A percentile compares a stretch with the other conserved stretches of the same genome.
Conservation (phyloP, 2,329 filamentous ascomycete species). For the Herpotrichia juniperi region DNA sequence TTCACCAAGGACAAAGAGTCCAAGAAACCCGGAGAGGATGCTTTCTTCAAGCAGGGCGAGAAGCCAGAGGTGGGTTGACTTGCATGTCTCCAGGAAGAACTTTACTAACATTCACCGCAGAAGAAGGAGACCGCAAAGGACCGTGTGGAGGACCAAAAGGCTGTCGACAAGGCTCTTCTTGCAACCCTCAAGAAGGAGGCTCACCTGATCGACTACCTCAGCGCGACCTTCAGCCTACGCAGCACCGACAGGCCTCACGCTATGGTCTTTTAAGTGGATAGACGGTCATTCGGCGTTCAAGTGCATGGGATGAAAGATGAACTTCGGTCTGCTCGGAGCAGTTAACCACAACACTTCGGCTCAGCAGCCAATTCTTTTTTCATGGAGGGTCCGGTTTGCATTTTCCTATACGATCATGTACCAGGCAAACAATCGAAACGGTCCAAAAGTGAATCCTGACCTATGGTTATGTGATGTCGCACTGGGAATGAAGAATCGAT, state of each 20-base stretch:
- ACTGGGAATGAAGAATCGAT: conserved; percentile 19
- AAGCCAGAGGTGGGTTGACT: conserved; percentile 81
- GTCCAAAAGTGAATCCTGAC: conserved; percentile 46
- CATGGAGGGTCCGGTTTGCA: conserved; percentile 47
- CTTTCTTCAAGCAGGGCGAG: conserved; percentile 99
- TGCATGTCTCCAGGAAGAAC: neutral
- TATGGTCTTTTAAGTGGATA: conserved; percentile 87
- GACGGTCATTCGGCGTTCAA: conserved; percentile 46
- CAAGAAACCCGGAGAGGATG: conserved; percentile 96
- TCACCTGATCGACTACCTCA: conserved; percentile 90
- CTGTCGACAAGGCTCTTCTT: conserved; percentile 94
- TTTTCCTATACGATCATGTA: conserved; percentile 48
- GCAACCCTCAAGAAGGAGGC: conserved; percentile 98
- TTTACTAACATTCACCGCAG: conserved; percentile 55
- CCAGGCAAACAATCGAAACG: conserved; percentile 48
- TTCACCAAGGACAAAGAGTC: conserved; percentile 94
- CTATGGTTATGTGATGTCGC: conserved; percentile 42
- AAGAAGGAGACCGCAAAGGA: conserved; percentile 96
- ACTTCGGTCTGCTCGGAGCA: conserved; percentile 49
- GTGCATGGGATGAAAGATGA: conserved; percentile 49
- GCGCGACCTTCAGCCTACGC: conserved; percentile 95
- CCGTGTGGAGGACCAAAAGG: conserved; percentile 97
- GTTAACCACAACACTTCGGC: conserved; percentile 39
- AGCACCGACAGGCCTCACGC: conserved; percentile 99
- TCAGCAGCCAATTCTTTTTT: conserved; percentile 44